phyloP scores from a whole-genome alignment of 2,329 filamentous ascomycete species.

The Phaeoacremonium minimum region DNA sequence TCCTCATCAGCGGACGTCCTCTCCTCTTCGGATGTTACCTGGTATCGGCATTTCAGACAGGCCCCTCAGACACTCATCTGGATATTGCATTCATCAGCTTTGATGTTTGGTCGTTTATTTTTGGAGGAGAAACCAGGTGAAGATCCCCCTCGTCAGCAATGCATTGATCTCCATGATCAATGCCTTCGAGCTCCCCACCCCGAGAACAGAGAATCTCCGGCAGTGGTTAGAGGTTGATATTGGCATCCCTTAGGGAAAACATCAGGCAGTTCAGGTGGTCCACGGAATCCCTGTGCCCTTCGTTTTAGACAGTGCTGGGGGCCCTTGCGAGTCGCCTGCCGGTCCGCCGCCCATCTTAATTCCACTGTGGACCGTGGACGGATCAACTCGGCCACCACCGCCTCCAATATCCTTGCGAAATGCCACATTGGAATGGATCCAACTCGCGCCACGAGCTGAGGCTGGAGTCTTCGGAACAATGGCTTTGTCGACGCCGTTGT shows the following conservation, averaged over 20 bases:
- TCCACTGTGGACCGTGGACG: constrained; percentile 3
- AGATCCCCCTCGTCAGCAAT: background rate
- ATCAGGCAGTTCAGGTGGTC: constrained; percentile 2
- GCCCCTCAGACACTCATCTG: background rate
- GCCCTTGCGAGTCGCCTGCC: constrained; percentile 1
- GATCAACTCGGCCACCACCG: background rate
- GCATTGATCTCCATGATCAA: background rate
- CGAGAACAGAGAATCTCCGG: background rate
- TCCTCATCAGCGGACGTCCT: too few species aligned
- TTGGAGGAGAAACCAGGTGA: background rate
- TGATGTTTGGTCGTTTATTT: background rate
- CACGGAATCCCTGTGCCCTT: constrained; percentile 6
- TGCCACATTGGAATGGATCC: too few species aligned
- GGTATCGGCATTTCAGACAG: background rate
- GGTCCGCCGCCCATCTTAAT: constrained; percentile 9
- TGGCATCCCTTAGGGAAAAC: background rate
- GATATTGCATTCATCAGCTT: background rate
- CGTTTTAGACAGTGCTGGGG: constrained; percentile 5
- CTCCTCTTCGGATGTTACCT: too few species aligned
- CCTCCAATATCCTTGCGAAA: too few species aligned
- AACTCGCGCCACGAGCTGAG: too few species aligned
- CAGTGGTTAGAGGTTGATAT: background rate
- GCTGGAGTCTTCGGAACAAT: too few species aligned
- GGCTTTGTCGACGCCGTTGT: too few species aligned
- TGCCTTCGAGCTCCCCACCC: background rate